phyloP scores from a whole-genome alignment of 176 grass and related monocot genomes.

The Otatea glauca region DNA sequence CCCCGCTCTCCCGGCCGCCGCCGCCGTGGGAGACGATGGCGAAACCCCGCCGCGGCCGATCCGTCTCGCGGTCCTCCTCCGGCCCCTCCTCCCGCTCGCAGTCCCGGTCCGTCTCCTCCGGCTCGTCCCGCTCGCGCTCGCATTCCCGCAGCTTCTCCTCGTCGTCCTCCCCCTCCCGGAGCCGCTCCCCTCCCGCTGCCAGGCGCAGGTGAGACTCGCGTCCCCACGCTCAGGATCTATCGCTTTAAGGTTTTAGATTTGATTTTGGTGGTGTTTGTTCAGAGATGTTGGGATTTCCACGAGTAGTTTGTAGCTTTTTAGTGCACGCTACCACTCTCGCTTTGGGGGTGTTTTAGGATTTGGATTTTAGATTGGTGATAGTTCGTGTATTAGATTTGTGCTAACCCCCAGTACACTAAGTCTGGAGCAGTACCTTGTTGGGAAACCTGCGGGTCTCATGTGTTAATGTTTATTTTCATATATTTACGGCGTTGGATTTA shows the following conservation, averaged over 20 bases:
- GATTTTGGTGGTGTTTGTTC: not conserved
- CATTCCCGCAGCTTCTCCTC: conserved; percentile 63
- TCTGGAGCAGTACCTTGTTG: not conserved
- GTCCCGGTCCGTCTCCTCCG: conserved; percentile 68
- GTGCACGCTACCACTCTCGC: not conserved
- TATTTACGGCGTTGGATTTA: not conserved
- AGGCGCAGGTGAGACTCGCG: conserved; percentile 55
- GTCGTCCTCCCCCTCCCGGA: conserved; percentile 76
- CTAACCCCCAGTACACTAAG: not conserved
- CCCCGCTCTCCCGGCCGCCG: not conserved
- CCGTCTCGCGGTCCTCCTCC: conserved; percentile 69
- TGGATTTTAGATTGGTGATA: not conserved
- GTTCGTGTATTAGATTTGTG: not conserved
- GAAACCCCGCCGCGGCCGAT: conserved; percentile 74
- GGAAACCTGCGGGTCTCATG: not conserved
- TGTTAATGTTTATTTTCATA: not conserved
- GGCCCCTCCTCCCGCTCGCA: conserved; percentile 74
- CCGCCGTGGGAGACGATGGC: conserved; percentile 63
- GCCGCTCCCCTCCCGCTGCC: conserved; percentile 74
- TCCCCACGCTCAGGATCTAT: not conserved
- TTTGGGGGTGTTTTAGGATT: not conserved
- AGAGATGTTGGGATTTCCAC: not conserved
- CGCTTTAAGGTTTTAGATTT: not conserved
- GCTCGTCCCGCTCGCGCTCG: conserved; percentile 59
- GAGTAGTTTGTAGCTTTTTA: not conserved